Evolutionary conservation across 176 grass and related monocot species (phyloP), one percentile per base, ranked within the genome.

Genomic region (Paspalum notatum): DNA sequence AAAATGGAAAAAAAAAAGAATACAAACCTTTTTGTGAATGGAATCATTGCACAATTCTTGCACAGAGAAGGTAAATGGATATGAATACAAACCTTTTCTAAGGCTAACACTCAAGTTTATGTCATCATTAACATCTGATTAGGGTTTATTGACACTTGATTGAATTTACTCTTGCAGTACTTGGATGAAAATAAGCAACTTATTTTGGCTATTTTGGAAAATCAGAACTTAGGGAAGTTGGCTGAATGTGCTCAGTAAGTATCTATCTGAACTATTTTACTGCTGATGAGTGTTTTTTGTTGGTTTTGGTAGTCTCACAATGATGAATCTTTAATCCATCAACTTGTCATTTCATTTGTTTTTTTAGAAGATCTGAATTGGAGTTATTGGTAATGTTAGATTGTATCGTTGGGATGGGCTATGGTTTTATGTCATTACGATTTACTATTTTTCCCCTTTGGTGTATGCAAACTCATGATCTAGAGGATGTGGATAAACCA

Each of bases 241-340:
- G 89, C 94, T 87, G 94, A 97, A 89, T 97, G 94, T 87, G 94
- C 94, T 80, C 94, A 93, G 94, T 97, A 87, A 97, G 94, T 79
- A 27, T 10, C 73, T 83, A 54, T n/a, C 42, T 69, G 44, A 74
- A 75, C 42, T 66, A 16, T 60, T 72, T 46, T 62, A 47, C 39
- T 57, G 46, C 1, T 72, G 53, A 82, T 32, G 32, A 87, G 40
- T 82, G 9, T 1, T 63, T 54, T 24, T 45, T 52, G 54, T 58
- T 69, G 12, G 62, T 76, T 76, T 27, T 18, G 47, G 3, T 39
- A 10, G 13, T n/a, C 25, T 73, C 16, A 21, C 39, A 54, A 13
- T 40, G 38, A 44, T 75, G 52, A 56, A 58, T 6, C 41, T 75
- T 21, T 13, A 56, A 24, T 58, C 3, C 42, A 47, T 18, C 4